Evolutionary conservation across 1,139 yeast genomes (phyloP).

Genomic region (Geotrichum siamense): DNA sequence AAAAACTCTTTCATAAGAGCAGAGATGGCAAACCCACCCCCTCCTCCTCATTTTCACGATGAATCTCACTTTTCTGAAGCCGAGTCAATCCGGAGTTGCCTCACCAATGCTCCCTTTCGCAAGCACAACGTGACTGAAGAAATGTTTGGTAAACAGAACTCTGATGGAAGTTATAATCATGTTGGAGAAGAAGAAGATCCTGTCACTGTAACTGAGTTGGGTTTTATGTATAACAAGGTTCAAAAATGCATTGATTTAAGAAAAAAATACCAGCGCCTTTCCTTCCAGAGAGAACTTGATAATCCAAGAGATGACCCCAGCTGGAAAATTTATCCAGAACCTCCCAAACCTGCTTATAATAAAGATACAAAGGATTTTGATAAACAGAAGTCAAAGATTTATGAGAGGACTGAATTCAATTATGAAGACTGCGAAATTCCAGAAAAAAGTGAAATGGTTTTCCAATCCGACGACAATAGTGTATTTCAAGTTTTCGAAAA

Average conservation of each 20-base stretch:
- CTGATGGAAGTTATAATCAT: constrained; percentile 26
- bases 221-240: constrained; percentile 63
- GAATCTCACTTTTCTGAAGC: constrained; percentile 8
- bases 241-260: constrained; percentile 67
- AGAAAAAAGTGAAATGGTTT: constrained; percentile 46
- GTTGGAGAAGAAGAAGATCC: constrained; percentile 44
- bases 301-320: constrained; percentile 71
- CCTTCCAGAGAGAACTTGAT: constrained; percentile 63
- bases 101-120: background rate
- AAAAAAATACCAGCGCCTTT: constrained; percentile 62
- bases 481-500: constrained; percentile 57
- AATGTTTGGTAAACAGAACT: constrained; percentile 24
- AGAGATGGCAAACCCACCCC: constrained; percentile 27
- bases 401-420: constrained; percentile 49
- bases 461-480: constrained; percentile 51
- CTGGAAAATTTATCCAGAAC: constrained; percentile 88
- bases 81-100: constrained; percentile 4
- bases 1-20: constrained; percentile 18
- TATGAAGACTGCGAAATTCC: constrained; percentile 61
- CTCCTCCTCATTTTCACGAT: constrained; percentile 21
- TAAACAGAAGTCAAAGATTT: constrained; percentile 12
- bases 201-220: constrained; percentile 59
- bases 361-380: constrained; percentile 43
- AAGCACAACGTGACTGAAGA: constrained; percentile 9
- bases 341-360: constrained; percentile 89